A percentile compares a stretch with the other conserved stretches of the same genome.
phyloP scores from a whole-genome alignment of 257 asterid genomes.

The Plantago ovata region DNA sequence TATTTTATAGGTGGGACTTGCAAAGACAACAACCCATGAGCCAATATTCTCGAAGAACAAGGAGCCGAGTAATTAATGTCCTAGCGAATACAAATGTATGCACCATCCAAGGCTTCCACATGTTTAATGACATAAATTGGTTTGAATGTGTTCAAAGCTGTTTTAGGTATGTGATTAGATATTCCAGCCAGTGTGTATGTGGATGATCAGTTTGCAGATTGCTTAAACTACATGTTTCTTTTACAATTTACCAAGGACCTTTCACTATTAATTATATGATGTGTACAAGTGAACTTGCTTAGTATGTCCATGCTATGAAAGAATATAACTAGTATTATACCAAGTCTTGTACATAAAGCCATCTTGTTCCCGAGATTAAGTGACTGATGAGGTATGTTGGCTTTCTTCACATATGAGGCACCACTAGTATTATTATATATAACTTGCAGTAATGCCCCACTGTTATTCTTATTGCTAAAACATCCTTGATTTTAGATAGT shows the following conservation, averaged over 20 bases:
- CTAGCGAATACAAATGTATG: constrained; percentile 85
- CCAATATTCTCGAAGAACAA: constrained; percentile 34
- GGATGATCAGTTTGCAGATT: constrained; percentile 6
- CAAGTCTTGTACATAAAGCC: too few species aligned
- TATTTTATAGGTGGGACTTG: constrained; percentile 38
- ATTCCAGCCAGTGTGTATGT: neutral
- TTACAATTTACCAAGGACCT: neutral
- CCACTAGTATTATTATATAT: too few species aligned
- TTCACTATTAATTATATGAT: too few species aligned
- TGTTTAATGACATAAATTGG: constrained; percentile 38
- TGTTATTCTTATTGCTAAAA: too few species aligned
- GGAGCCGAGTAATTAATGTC: constrained; percentile 48
- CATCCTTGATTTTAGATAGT: too few species aligned
- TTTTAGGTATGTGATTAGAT: constrained; percentile 36
- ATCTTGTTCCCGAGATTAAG: too few species aligned
- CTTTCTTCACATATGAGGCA: too few species aligned
- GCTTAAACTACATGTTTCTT: constrained; percentile 5
- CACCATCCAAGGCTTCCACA: constrained; percentile 39
- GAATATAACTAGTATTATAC: too few species aligned
- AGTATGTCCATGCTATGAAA: too few species aligned
- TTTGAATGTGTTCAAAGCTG: constrained; percentile 38
- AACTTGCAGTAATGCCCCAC: too few species aligned
- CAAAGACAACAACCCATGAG: constrained; percentile 27
- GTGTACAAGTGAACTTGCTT: too few species aligned
- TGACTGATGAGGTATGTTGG: too few species aligned